Evolutionary conservation across 2,329 filamentous ascomycete genomes (phyloP), one percentile per base, ranked within the genome.

Genomic region (Zymoseptoria tritici): DNA sequence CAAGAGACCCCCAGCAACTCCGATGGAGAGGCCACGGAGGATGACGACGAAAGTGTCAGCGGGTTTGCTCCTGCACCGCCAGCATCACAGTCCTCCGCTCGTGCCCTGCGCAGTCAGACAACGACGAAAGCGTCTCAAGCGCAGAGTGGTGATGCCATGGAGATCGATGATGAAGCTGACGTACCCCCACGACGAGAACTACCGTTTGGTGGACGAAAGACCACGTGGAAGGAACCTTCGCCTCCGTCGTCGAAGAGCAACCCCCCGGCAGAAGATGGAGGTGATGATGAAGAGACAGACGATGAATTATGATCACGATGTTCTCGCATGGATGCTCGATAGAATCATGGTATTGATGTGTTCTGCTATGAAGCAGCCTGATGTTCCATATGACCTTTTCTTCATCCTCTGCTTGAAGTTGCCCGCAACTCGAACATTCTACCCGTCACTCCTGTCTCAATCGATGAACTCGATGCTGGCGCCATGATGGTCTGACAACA

Each of bases 271-370:
- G 36, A 52, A 51, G 52, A 51, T 24, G 59, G 62, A 7, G 63
- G 67, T 8, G 67, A 69, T 22, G 69, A 73, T 24, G 70, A 70
- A 11, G 70, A 71, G 52, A 72, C 70, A 24, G 71, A 73, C 58
- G 71, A 73, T 55, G 71, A 73, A 58, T 54, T 72, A 52, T 72
- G 58, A 68, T 26, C 46, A 57, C 22, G 29, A 21, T 36, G 36
- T 19, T 11, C 36, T 46, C 36, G 16, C 36, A 46, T 46, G 4
- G 16, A 46, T 46, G 36, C 36, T 46, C 36, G 16, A 16, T 46
- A 13, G 4, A 4, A n/a, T 46, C 36, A 46, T 46, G 36, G n/a
- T 46, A n/a, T n/a, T 46, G 36, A 46, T 46, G 36, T n/a, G 36
- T n/a, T 46, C 36, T 42, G 36, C 36, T 46, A n/a, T n/a, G 36